Percentiles rank a stretch among this genome's conserved stretches.
Evolutionary conservation across 768 basidiomycete genomes (phyloP).

Genomic region (Kwoniella bestiolae): DNA sequence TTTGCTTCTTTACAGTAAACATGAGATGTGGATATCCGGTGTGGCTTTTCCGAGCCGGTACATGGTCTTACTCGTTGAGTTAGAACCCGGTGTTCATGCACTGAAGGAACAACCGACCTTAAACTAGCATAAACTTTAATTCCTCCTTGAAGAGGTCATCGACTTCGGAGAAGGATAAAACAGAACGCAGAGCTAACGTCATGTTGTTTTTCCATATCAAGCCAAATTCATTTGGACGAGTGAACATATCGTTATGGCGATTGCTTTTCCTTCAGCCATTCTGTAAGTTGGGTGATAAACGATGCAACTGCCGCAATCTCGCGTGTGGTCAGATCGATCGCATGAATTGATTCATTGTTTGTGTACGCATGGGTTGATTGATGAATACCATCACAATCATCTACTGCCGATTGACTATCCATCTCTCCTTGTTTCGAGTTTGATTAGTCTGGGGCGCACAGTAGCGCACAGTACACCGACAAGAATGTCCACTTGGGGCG

Average conservation of each 20-base stretch:
- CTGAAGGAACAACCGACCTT: neutral
- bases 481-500: too few species aligned
- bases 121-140: neutral
- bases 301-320: neutral
- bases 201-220: neutral
- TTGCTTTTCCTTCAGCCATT: neutral
- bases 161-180: too few species aligned
- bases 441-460: too few species aligned
- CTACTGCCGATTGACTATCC: too few species aligned
- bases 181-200: neutral
- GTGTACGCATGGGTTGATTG: too few species aligned
- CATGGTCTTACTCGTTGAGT: neutral
- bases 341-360: too few species aligned
- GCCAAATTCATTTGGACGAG: neutral
- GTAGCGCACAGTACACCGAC: too few species aligned
- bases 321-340: too few species aligned
- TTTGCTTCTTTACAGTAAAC: neutral
- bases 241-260: neutral
- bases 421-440: too few species aligned
- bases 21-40: too few species aligned
- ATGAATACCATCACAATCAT: too few species aligned
- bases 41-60: slow-evolving; percentile 7
- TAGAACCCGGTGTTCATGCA: neutral
- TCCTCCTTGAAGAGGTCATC: neutral
- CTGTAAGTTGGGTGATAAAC: neutral